phyloP scores from a whole-genome alignment of 1,284 basidiomycete species.

The Veloporphyrellus conicus region DNA sequence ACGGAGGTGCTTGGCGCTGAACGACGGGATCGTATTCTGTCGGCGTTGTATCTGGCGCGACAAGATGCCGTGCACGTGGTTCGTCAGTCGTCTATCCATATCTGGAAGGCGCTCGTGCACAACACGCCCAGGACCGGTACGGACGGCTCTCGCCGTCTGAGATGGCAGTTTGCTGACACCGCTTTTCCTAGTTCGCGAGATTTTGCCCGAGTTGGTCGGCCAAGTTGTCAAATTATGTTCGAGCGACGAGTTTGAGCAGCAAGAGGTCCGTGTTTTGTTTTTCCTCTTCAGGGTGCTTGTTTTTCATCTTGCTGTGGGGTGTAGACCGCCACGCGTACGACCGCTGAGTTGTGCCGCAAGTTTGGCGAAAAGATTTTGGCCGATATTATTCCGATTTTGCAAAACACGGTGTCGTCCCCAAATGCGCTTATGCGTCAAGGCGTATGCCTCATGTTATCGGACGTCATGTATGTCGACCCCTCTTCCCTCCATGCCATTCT shows the following conservation, averaged over 20 bases:
- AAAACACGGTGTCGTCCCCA: slow-evolving; percentile 63
- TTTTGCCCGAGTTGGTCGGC: slow-evolving; percentile 81
- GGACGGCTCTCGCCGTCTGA: slow-evolving; percentile 1
- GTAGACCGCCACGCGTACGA: slow-evolving; percentile 82
- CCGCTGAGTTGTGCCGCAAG: slow-evolving; percentile 89
- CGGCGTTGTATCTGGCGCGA: slow-evolving; percentile 88
- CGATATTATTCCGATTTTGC: slow-evolving; percentile 79
- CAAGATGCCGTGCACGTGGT: slow-evolving; percentile 92
- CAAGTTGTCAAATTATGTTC: slow-evolving; percentile 76
- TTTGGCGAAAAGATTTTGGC: slow-evolving; percentile 91
- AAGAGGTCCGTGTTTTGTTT: slow-evolving; percentile 63
- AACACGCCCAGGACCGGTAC: slow-evolving; percentile 81
- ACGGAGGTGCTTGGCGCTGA: slow-evolving; percentile 86
- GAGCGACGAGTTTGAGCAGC: slow-evolving; percentile 78
- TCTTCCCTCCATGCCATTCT: slow-evolving; percentile 1
- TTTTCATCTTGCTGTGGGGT: not conserved
- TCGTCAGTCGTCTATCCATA: slow-evolving; percentile 88
- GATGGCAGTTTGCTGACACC: not conserved
- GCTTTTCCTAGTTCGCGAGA: slow-evolving; percentile 72
- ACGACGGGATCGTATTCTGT: slow-evolving; percentile 85
- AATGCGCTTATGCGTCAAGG: slow-evolving; percentile 81
- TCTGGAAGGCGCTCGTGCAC: slow-evolving; percentile 97
- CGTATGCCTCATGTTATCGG: slow-evolving; percentile 82
- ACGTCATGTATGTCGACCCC: slow-evolving; percentile 66
- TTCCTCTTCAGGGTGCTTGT: too few relatives aligned